Evolutionary conservation across 2,329 filamentous ascomycete species (phyloP), one percentile per base, ranked within the genome.

Genomic region (Aspergillus texensis): DNA sequence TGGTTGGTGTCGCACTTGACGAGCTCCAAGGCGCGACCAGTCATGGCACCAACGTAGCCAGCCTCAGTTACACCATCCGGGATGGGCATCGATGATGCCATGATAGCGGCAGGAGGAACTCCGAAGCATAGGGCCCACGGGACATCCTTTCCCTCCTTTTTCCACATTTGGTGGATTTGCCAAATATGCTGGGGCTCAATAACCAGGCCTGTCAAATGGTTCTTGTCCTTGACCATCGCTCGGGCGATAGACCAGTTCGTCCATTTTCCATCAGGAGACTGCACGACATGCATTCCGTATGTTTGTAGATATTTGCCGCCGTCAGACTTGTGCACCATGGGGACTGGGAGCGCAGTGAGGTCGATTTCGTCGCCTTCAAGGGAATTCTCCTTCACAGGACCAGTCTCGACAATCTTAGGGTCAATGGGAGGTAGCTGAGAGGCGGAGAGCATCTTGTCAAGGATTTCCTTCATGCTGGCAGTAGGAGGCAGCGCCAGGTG

Each of bases 1-100:
- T 80, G 75, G 61, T 82, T 86, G 0, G 79, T 82, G n/a, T 85
- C 83, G 60, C 83, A 85, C 65, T 84, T 85, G 41, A 83, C 79
- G 0, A 86, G 66, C 36, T 85, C 80, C 6, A 85, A 61, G 0
- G 83, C 72, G 0, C 70, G 63, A 2, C 83, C 83, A 1, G 75
- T 76, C 59, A 86, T 73, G 0, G 82, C 78, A 1, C 83, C 83
- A 6, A 85, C 75, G 58, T 84, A 86, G 1, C 75, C 81, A 4
- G 78, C 79, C 68, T 86, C 84, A 0, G 78, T 79, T 0, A 85
- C 73, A 0, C 82, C 81, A 21, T 81, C 80, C 0, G 83, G 83
- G n/a, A 84, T 70, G 0, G 83, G 83, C 80, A 84, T 83, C 30
- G 75, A 77, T 0, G 81, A 72, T 0, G 81, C 82, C 74, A 86